Evolutionary conservation across 164 flowering plant species (phyloP), one percentile per base, ranked within the genome.

Genomic region (Annona squamosa): DNA sequence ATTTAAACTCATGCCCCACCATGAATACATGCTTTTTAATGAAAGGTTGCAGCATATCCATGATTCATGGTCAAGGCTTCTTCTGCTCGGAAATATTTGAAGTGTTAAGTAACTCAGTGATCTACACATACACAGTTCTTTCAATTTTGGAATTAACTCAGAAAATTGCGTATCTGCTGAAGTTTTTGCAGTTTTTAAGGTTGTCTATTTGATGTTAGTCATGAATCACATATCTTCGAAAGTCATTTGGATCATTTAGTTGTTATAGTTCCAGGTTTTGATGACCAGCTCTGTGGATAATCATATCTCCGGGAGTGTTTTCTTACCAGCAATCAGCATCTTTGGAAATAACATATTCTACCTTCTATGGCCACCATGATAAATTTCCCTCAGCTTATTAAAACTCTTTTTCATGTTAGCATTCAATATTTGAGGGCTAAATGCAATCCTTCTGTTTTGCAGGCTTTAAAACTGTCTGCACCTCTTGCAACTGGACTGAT

Each of bases 401-500:
- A 52, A 26, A 69, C 7, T 64, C 41, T 66, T 66, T 41, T 76
- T 69, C 19, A 61, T 67, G 17, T 67, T 62, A n/a, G 48, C 7
- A 5, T 3, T 2, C 18, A 10, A 75, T 65, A 47, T 56, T 66
- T 77, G 59, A 17, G 65, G 16, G 69, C 69, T 70, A 73, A 62
- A 66, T 69, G 13, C 65, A 37, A 0, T 12, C 73, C 4, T 73
- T 26, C 52, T 7, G 4, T 71, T 41, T 79, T 73, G 63, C 93
- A 95, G 98, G 73, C 79, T 61, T 77, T 95, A 71, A 95, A 93
- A 77, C 83, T 93, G 47, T 89, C 98, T 68, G 97, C 98, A 69
- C 98, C 99, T 70, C 94, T 95, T 77, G 97, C 99, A 71, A 95
- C 98, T 82, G 99, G 99, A 69, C 92, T 95, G 74, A 95, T 95